Conservation (phyloP, 768 basidiomycete species). For the Lactifluus pinguis region DNA sequence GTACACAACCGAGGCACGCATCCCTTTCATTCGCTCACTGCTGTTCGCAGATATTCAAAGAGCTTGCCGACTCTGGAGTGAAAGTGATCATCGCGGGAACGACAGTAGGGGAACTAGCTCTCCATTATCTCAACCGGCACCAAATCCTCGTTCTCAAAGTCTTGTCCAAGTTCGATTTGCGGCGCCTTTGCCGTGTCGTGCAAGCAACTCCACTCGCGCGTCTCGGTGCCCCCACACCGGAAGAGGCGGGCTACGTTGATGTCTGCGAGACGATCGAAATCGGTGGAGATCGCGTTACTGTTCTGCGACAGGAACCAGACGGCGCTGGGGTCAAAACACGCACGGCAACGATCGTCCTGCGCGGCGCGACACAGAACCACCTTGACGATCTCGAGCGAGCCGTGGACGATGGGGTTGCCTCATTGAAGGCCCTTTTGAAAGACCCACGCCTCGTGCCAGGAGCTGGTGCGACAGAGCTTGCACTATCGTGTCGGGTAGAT, state of each 20-base stretch:
- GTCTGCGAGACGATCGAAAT: slow-evolving; percentile 94
- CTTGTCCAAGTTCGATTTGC: slow-evolving; percentile 94
- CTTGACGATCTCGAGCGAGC: slow-evolving; percentile 95
- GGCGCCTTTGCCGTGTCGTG: slow-evolving; percentile 88
- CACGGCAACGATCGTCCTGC: slow-evolving; percentile 90
- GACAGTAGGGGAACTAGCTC: slow-evolving; percentile 86
- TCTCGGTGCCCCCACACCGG: slow-evolving; percentile 89
- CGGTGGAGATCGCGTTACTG: slow-evolving; percentile 96
- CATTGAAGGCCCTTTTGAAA: slow-evolving; percentile 86
- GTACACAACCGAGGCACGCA: not conserved
- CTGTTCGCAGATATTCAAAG: slow-evolving; percentile 73
- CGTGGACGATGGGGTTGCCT: slow-evolving; percentile 93
- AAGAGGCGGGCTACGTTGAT: slow-evolving; percentile 92
- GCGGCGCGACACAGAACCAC: slow-evolving; percentile 91
- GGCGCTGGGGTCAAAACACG: slow-evolving; percentile 58
- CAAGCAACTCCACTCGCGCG: slow-evolving; percentile 95
- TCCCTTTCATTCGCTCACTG: not conserved
- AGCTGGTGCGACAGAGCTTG: slow-evolving; percentile 89
- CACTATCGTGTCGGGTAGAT: slow-evolving; percentile 79
- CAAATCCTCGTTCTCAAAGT: slow-evolving; percentile 95
- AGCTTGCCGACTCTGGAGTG: slow-evolving; percentile 93
- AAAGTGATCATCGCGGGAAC: slow-evolving; percentile 92
- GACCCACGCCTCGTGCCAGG: slow-evolving; percentile 87
- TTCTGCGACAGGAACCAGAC: slow-evolving; percentile 66
- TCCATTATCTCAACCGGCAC: slow-evolving; percentile 93